Base-by-base conservation (phyloP, 2,329 filamentous ascomycete genomes). In the Pseudogymnoascus sp. region DNA sequence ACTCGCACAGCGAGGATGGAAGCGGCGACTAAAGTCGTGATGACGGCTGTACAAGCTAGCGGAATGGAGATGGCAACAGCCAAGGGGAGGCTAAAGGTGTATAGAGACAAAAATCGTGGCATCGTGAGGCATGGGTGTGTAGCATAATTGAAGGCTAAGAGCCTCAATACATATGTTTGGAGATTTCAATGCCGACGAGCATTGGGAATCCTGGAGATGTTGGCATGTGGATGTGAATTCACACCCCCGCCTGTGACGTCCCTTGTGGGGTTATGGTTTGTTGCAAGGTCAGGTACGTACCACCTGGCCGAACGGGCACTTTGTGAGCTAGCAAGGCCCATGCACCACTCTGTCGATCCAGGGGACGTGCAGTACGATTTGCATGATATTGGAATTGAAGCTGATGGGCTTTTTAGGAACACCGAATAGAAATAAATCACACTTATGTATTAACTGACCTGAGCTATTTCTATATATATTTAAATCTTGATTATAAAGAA, bases 21-120 rank as follows among this genome's bases (percentile, higher is more conserved):
- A 65, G 87, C 82, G 39, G 87, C 84, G 58, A 88, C 67, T 4
- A 78, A 79, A 61, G 86, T 85, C 33, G 87, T 89, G 65, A 88
- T 74, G 65, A 79, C 81, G 60, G 87, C 87, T 61, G 85, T 81
- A 59, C 88, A 70, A 67, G 83, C 79, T 60, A 89, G 78, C 7
- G 87, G 86, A 10, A 88, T 74, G 21, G 85, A 85, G 68, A 87
- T 77, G 65, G 87, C 65, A 69, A 84, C 78, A 66, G 88, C 76
- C 68, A 87, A 79, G n/a, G 85, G 85, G 60, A 87, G 77, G 60
- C 85, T 75, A 58, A 88, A 72, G 66, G 77, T 75, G 70, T 84
- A 80, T 63, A 82, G 72, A 25, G 82, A 81, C 59, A 79, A 83
- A 69, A 84, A 73, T 60, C 82, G 72, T 48, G 77, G 76, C 82